Conservation (phyloP, 2,329 filamentous ascomycete species). For the Trichoderma semiorbis region DNA sequence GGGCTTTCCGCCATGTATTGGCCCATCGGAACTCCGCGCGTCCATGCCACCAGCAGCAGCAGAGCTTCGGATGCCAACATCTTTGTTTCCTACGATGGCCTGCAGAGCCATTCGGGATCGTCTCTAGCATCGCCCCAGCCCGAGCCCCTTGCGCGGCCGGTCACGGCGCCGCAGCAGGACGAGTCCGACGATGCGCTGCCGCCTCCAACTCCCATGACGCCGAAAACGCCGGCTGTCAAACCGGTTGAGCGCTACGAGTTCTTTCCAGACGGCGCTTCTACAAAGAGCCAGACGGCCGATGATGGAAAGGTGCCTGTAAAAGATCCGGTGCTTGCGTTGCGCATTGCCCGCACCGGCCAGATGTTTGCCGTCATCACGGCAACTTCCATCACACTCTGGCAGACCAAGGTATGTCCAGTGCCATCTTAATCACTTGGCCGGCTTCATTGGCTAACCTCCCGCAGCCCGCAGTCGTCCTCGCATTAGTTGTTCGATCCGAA, state of each 20-base stretch:
- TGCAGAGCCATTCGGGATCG: slow-evolving; percentile 35
- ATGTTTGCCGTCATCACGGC: slow-evolving; percentile 83
- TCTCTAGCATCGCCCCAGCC: slow-evolving; percentile 23
- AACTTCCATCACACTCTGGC: slow-evolving; percentile 89
- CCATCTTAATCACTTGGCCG: not conserved
- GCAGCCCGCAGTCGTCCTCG: slow-evolving; percentile 84
- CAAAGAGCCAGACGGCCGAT: slow-evolving; percentile 21
- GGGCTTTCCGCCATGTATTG: slow-evolving; percentile 70
- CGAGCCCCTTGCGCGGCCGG: slow-evolving; percentile 23
- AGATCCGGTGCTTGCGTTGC: slow-evolving; percentile 70
- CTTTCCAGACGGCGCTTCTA: slow-evolving; percentile 7
- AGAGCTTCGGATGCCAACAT: slow-evolving; percentile 49
- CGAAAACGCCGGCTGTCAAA: slow-evolving; percentile 55
- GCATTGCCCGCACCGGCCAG: slow-evolving; percentile 74
- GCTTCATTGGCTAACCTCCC: not conserved
- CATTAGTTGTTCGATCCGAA: slow-evolving; percentile 76
- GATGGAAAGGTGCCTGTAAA: slow-evolving; percentile 42
- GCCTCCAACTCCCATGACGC: slow-evolving; percentile 50
- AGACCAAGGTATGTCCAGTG: slow-evolving; percentile 69
- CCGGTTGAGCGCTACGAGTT: slow-evolving; percentile 54
- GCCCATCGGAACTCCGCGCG: slow-evolving; percentile 79
- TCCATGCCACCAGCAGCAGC: slow-evolving; percentile 74
- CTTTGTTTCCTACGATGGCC: slow-evolving; percentile 60
- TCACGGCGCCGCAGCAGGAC: slow-evolving; percentile 31
- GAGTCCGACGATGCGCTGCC: slow-evolving; percentile 35